Conservation (phyloP, 1,139 yeast species). For the Kodamaea plutei region DNA sequence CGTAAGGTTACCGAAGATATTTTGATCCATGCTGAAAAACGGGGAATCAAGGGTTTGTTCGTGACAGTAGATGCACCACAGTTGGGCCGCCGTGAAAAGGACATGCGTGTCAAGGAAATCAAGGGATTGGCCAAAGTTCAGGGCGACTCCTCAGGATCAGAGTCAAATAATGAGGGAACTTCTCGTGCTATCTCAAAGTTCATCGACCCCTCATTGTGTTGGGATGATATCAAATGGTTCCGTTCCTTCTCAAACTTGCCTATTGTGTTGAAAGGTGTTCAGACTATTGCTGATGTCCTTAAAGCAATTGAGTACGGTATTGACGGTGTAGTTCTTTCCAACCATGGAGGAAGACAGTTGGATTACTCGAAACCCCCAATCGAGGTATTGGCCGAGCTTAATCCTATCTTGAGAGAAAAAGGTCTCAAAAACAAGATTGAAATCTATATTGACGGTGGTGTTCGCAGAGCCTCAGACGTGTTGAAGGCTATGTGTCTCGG, state of each 20-base stretch:
- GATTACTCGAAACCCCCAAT: constrained; percentile 67
- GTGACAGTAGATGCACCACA: constrained; percentile 95
- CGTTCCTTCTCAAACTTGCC: constrained; percentile 59
- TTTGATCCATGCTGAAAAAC: constrained; percentile 65
- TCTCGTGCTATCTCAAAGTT: constrained; percentile 76
- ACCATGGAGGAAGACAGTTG: constrained; percentile 74
- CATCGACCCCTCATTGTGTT: constrained; percentile 73
- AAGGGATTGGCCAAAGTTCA: constrained; percentile 50
- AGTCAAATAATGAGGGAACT: constrained; percentile 57
- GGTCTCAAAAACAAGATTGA: constrained; percentile 46
- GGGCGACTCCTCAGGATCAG: constrained; percentile 38
- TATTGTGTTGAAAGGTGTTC: constrained; percentile 66
- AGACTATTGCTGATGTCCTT: constrained; percentile 64
- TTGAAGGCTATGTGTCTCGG: constrained; percentile 66
- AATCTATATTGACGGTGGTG: constrained; percentile 61
- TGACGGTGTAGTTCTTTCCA: constrained; percentile 62
- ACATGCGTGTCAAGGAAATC: constrained; percentile 41
- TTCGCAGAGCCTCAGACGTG: constrained; percentile 66
- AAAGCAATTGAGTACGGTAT: constrained; percentile 59
- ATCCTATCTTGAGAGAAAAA: constrained; percentile 49
- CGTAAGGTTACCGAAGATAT: constrained; percentile 56
- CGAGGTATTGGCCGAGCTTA: constrained; percentile 62
- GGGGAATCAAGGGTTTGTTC: constrained; percentile 77
- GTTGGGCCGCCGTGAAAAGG: constrained; percentile 85
- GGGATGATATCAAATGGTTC: constrained; percentile 59